A percentile compares a stretch with the other conserved stretches of the same genome.
Conservation (phyloP, 768 basidiomycete genomes). For the Serendipita vermifera region DNA sequence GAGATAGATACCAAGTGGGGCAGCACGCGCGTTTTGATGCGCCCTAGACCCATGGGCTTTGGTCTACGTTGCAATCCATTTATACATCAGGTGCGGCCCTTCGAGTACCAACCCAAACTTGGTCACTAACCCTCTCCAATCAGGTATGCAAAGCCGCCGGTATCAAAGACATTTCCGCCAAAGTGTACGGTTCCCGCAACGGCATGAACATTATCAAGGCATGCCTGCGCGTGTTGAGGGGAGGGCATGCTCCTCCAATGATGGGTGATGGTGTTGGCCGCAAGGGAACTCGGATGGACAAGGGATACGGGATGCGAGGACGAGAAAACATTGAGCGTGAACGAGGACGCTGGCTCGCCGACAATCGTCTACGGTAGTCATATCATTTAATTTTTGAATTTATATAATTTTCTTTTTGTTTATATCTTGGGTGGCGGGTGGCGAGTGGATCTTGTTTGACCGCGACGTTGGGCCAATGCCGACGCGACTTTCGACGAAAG, state of each 20-base stretch:
- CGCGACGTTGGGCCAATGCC: neutral
- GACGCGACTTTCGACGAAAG: neutral
- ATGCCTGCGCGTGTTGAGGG: slow-evolving; percentile 67
- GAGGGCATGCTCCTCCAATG: slow-evolving; percentile 62
- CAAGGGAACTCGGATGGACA: slow-evolving; percentile 52
- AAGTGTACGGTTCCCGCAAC: slow-evolving; percentile 89
- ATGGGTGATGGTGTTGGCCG: slow-evolving; percentile 76
- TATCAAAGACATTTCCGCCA: slow-evolving; percentile 88
- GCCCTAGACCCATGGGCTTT: slow-evolving; percentile 80
- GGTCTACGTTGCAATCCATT: slow-evolving; percentile 82
- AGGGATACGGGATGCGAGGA: slow-evolving; percentile 56
- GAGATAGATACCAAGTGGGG: slow-evolving; percentile 78
- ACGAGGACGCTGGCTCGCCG: slow-evolving; percentile 64
- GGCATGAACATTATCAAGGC: slow-evolving; percentile 77
- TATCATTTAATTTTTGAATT: neutral
- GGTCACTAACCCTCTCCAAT: too few relatives aligned
- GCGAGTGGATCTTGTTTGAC: neutral
- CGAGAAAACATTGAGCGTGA: slow-evolving; percentile 63
- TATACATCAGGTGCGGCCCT: slow-evolving; percentile 39
- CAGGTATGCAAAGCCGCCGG: slow-evolving; percentile 85
- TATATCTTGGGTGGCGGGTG: neutral
- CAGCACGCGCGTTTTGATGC: slow-evolving; percentile 62
- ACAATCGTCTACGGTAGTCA: slow-evolving; percentile 38
- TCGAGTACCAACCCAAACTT: too few relatives aligned
- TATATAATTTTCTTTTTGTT: neutral